A percentile compares a stretch with the other conserved stretches of the same genome.
phyloP scores from a whole-genome alignment of 2,329 filamentous ascomycete species.

The Lachnellula arida region DNA sequence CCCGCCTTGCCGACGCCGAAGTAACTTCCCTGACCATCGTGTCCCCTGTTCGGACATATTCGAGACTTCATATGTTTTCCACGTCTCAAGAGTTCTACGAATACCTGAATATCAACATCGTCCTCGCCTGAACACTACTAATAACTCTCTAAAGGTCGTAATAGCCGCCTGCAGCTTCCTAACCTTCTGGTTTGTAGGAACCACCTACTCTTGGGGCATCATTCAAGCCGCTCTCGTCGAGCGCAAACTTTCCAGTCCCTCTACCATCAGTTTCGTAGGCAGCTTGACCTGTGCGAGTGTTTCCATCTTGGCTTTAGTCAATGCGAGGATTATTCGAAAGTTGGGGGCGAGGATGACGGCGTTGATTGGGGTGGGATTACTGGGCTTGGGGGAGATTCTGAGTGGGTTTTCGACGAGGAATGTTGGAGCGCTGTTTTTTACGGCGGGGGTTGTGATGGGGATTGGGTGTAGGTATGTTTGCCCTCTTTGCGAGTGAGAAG shows the following conservation, averaged over 20 bases:
- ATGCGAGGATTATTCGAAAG: slow-evolving; percentile 45
- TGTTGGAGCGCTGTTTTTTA: slow-evolving; percentile 44
- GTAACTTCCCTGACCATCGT: not conserved
- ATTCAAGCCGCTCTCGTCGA: slow-evolving; percentile 53
- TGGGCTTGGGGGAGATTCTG: slow-evolving; percentile 45
- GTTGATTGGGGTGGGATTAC: slow-evolving; percentile 44
- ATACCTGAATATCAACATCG: no score
- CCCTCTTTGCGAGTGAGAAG: not conserved
- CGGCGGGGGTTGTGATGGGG: slow-evolving; percentile 43
- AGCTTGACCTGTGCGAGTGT: slow-evolving; percentile 47
- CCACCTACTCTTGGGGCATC: slow-evolving; percentile 55
- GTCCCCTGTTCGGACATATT: not conserved
- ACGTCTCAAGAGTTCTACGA: not conserved
- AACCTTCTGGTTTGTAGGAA: slow-evolving; percentile 54
- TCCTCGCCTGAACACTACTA: no score
- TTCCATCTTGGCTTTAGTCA: slow-evolving; percentile 47
- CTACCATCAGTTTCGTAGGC: slow-evolving; percentile 55
- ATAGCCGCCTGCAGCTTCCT: slow-evolving; percentile 46
- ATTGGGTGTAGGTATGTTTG: slow-evolving; percentile 37
- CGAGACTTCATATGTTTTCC: not conserved
- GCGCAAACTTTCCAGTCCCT: slow-evolving; percentile 42
- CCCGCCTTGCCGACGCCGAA: slow-evolving; percentile 40
- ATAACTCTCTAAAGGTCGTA: slow-evolving; percentile 32
- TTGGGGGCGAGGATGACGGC: slow-evolving; percentile 45
- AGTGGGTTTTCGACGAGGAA: slow-evolving; percentile 43